These are phyloP conservation scores for Suhomyces coccinellae DNA, from an alignment of 1,139 yeast genomes.

Conservation along the genomic window DNA sequence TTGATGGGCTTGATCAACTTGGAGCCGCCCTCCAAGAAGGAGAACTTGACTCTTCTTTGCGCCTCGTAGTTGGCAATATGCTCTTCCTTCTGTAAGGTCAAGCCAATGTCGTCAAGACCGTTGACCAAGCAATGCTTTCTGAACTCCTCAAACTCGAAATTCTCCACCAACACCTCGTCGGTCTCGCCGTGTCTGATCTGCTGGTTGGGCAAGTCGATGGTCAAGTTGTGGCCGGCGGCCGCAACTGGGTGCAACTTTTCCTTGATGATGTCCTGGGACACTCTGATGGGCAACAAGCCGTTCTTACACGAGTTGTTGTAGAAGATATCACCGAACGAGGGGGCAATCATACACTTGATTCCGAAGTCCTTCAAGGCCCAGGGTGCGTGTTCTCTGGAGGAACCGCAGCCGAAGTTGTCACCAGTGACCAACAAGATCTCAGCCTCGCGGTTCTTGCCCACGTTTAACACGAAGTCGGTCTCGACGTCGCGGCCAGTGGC, in stretches of 20 bases:
- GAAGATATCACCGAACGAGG: slow-evolving; percentile 97
- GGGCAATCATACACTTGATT: slow-evolving; percentile 92
- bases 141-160: slow-evolving; percentile 85
- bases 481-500: slow-evolving; percentile 69
- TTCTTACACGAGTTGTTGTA: slow-evolving; percentile 96
- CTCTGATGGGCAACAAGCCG: slow-evolving; percentile 87
- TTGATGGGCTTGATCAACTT: slow-evolving; percentile 62
- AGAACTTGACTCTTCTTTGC: slow-evolving; percentile 72
- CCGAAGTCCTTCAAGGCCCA: slow-evolving; percentile 99
- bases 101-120: slow-evolving; percentile 95
- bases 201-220: slow-evolving; percentile 85
- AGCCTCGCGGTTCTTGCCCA: slow-evolving; percentile 75
- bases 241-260: slow-evolving; percentile 80
- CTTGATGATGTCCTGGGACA: slow-evolving; percentile 71
- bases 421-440: slow-evolving; percentile 89
- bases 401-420: slow-evolving; percentile 98
- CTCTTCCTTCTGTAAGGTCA: slow-evolving; percentile 87
- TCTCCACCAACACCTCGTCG: slow-evolving; percentile 72
- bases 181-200: slow-evolving; percentile 65
- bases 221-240: slow-evolving; percentile 64
- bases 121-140: slow-evolving; percentile 92
- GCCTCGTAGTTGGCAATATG: slow-evolving; percentile 72
- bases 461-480: slow-evolving; percentile 88
- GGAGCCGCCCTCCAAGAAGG: slow-evolving; percentile 89
- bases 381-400: slow-evolving; percentile 98